Evolutionary conservation across 1,284 basidiomycete species (phyloP).

Genomic region (Spongispora temasekensis): DNA sequence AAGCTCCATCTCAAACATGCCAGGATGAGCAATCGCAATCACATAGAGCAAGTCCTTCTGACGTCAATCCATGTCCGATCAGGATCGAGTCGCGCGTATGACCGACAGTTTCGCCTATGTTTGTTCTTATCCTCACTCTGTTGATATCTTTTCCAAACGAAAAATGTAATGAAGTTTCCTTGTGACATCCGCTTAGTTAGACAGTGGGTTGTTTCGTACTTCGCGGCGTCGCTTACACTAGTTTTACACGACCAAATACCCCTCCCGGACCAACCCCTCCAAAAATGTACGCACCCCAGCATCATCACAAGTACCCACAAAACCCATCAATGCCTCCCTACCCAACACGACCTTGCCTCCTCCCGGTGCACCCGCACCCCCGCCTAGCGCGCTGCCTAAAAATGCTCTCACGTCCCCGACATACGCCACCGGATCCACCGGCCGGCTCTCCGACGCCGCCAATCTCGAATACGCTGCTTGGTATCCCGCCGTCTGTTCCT

Average conservation of each 20-base stretch:
- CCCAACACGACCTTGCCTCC: slow-evolving; percentile 23
- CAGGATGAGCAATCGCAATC: background rate
- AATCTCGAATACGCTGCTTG: slow-evolving; percentile 92
- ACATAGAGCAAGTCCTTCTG: background rate
- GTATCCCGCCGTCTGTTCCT: slow-evolving; percentile 88
- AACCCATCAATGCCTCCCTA: slow-evolving; percentile 38
- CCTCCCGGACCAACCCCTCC: slow-evolving; percentile 41
- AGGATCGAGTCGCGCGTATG: slow-evolving; percentile 17
- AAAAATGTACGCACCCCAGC: slow-evolving; percentile 44
- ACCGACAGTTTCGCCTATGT: background rate
- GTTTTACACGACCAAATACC: slow-evolving; percentile 37
- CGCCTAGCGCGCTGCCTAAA: slow-evolving; percentile 47
- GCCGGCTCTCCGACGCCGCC: slow-evolving; percentile 69
- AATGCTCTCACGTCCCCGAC: slow-evolving; percentile 57
- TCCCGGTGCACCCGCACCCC: background rate
- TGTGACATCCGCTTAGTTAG: no score
- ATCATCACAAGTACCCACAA: slow-evolving; percentile 39
- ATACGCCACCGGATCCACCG: slow-evolving; percentile 61
- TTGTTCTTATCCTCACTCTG: background rate
- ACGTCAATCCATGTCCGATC: slow-evolving; percentile 14
- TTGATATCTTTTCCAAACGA: background rate
- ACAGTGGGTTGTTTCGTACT: no score
- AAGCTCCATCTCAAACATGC: background rate
- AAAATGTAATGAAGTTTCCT: background rate
- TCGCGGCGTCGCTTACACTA: no score